These are phyloP conservation scores for Ophiocordyceps camponoti-saundersi DNA, from an alignment of 2,329 filamentous ascomycete species.

Conservation along the genomic window DNA sequence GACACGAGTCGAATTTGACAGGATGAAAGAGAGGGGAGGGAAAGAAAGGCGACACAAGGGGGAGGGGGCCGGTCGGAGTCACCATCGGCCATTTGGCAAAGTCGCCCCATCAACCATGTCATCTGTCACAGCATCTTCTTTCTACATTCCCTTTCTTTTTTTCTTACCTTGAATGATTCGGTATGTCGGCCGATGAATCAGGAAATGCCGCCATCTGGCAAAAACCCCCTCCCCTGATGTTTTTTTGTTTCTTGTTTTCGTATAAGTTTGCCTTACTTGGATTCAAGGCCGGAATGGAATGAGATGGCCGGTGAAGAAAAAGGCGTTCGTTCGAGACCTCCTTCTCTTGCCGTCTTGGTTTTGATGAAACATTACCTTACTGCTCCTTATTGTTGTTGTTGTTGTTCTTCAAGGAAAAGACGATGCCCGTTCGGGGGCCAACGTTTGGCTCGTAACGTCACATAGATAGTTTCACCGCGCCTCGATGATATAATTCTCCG, in stretches of 20 bases:
- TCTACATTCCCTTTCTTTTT: no score
- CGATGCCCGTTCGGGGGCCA: background rate
- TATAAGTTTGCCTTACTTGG: background rate
- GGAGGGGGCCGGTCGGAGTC: no score
- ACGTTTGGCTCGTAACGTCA: background rate
- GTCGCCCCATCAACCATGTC: background rate
- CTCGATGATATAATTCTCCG: background rate
- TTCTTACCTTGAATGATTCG: no score
- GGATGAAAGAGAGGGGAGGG: no score
- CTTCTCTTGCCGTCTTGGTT: background rate
- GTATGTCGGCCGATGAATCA: background rate
- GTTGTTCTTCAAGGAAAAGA: no score
- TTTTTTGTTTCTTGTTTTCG: background rate
- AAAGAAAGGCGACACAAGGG: no score
- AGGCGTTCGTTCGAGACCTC: background rate
- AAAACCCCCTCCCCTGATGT: no score
- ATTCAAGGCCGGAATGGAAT: no score
- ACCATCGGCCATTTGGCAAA: background rate
- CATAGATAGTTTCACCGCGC: background rate
- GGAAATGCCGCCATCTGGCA: background rate
- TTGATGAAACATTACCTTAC: background rate
- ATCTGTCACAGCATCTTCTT: background rate
- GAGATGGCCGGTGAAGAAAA: no score
- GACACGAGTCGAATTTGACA: background rate
- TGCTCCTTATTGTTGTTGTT: no score